These are phyloP conservation scores for Amanita pseudoporphyria DNA, from an alignment of 768 basidiomycete genomes.

Conservation along the genomic window DNA sequence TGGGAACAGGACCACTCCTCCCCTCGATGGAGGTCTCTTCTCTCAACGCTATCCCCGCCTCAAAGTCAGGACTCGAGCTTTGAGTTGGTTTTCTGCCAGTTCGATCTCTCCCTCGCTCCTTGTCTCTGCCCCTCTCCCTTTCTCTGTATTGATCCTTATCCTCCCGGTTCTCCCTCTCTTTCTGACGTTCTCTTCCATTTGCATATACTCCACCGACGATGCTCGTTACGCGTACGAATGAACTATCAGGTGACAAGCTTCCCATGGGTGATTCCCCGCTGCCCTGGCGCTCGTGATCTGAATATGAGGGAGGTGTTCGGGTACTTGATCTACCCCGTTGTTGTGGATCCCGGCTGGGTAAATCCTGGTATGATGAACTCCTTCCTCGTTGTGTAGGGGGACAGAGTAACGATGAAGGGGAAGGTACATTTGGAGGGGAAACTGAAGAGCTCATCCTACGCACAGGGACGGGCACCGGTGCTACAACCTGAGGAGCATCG, in stretches of 20 bases:
- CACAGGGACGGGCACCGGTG: neutral
- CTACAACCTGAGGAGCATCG: neutral
- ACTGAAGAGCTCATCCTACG: neutral
- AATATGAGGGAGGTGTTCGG: conserved; percentile 7
- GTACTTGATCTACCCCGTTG: conserved; percentile 5
- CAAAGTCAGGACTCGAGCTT: conserved; percentile 7
- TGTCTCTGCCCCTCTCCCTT: conserved; percentile 7
- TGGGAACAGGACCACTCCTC: neutral
- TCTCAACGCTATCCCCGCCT: conserved; percentile 9
- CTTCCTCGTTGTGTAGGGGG: conserved; percentile 4
- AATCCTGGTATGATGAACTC: conserved; percentile 6
- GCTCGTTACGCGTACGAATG: conserved; percentile 4
- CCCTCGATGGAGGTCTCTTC: neutral
- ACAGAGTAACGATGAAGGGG: conserved; percentile 5
- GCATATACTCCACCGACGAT: conserved; percentile 6
- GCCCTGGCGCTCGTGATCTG: neutral
- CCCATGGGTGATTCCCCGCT: conserved; percentile 7
- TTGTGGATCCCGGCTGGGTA: neutral
- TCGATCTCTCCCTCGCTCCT: conserved; percentile 11
- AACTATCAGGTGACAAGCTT: conserved; percentile 6
- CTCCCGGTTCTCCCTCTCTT: conserved; percentile 10
- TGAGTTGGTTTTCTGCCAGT: conserved; percentile 2
- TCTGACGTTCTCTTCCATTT: conserved; percentile 5
- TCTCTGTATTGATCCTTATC: conserved; percentile 6
- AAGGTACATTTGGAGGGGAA: neutral